These are phyloP conservation scores for Didymella exigua DNA, from an alignment of 2,329 filamentous ascomycete genomes.

Conservation along the genomic window DNA sequence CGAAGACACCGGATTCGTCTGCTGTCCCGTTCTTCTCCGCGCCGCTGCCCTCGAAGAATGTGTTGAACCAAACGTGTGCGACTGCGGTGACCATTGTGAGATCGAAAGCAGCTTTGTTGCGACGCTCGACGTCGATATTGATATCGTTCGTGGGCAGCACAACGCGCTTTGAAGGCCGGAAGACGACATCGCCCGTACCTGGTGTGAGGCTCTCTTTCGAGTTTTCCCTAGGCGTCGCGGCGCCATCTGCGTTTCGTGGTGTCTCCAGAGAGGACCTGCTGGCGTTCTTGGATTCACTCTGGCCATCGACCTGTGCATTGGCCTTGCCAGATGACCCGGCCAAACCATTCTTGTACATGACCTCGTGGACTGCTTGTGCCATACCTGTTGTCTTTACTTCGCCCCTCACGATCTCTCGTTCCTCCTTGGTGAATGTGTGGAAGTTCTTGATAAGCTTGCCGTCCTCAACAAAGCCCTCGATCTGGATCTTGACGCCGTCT, in stretches of 20 bases:
- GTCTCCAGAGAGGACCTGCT: conserved; percentile 27
- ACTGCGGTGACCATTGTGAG: conserved; percentile 91
- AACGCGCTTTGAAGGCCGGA: conserved; percentile 72
- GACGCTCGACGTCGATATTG: conserved; percentile 86
- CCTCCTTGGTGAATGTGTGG: conserved; percentile 76
- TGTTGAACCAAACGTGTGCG: conserved; percentile 96
- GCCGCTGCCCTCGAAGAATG: conserved; percentile 84
- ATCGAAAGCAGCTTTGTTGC: conserved; percentile 76
- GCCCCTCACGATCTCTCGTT: conserved; percentile 71
- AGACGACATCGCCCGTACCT: conserved; percentile 73
- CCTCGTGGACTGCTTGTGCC: conserved; percentile 53
- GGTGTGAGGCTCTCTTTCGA: conserved; percentile 52
- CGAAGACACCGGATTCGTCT: conserved; percentile 72
- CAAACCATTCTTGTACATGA: conserved; percentile 49
- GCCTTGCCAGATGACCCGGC: conserved; percentile 33
- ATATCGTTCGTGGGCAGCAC: conserved; percentile 81
- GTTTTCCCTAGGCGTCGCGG: conserved; percentile 20
- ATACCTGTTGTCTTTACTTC: conserved; percentile 52
- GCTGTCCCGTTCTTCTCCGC: conserved; percentile 70
- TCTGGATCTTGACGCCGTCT: conserved; percentile 83
- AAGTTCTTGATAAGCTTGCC: conserved; percentile 84
- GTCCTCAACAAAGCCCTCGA: conserved; percentile 87
- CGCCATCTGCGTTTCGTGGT: conserved; percentile 23
- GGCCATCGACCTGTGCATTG: conserved; percentile 14
- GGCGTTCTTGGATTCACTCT: conserved; percentile 26